These are phyloP conservation scores for Blastobotrys attinorum DNA, from an alignment of 805 yeast genomes.

Conservation along the genomic window DNA sequence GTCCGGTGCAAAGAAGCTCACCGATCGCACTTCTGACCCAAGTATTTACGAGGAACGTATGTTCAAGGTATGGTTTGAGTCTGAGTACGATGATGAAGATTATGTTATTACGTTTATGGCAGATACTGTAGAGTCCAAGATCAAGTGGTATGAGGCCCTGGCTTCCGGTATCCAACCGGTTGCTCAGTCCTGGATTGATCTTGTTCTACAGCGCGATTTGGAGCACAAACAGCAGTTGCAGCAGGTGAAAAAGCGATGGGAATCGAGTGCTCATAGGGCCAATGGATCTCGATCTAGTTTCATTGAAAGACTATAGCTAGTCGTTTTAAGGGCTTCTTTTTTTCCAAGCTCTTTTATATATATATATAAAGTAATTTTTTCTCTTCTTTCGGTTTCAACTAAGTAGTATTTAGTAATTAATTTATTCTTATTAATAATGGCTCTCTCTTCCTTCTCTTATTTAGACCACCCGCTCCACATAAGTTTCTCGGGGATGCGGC, in stretches of 20 bases:
- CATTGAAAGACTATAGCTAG: neutral
- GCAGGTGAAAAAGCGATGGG: neutral
- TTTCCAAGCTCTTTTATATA: too few relatives aligned
- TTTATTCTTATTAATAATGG: too few relatives aligned
- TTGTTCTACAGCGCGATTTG: neutral
- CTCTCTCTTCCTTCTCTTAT: too few relatives aligned
- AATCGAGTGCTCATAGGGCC: too few relatives aligned
- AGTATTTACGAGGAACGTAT: neutral
- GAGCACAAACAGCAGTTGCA: neutral
- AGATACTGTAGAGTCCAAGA: neutral
- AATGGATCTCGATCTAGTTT: neutral
- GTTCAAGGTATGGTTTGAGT: neutral
- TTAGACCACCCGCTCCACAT: too few relatives aligned
- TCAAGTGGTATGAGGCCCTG: neutral
- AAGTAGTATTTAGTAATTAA: too few relatives aligned
- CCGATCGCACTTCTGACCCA: constrained; percentile 20
- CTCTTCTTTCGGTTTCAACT: too few relatives aligned
- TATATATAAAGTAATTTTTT: too few relatives aligned
- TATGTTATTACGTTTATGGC: constrained; percentile 1
- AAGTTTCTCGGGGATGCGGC: too few relatives aligned
- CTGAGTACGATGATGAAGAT: too few relatives aligned
- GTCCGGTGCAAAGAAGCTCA: constrained; percentile 21
- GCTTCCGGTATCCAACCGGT: neutral
- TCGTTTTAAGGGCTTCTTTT: too few relatives aligned
- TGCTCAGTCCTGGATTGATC: neutral